Evolutionary conservation across 352 stramenopile genomes (phyloP).

Genomic region (Phytophthora sojae): DNA sequence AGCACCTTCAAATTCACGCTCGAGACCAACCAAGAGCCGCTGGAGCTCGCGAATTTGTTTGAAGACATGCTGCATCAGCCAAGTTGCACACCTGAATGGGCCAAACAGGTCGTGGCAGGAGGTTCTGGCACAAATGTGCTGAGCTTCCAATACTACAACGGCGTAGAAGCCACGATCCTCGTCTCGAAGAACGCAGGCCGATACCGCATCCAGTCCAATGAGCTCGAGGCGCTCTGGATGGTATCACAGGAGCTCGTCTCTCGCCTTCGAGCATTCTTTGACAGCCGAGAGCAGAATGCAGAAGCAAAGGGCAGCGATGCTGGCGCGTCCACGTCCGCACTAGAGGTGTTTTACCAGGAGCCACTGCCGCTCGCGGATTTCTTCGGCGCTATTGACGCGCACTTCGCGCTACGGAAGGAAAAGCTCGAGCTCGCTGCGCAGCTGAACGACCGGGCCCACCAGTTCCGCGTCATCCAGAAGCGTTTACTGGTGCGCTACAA

Average conservation of each 20-base stretch:
- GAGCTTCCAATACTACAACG: conserved; percentile 91
- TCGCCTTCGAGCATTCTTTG: conserved; percentile 65
- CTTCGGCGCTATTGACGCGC: conserved; percentile 88
- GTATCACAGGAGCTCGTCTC: conserved; percentile 80
- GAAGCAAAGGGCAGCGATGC: conserved; percentile 25
- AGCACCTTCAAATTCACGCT: conserved; percentile 91
- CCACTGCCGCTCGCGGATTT: conserved; percentile 87
- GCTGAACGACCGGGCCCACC: conserved; percentile 87
- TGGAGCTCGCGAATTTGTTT: conserved; percentile 80
- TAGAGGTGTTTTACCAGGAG: conserved; percentile 86
- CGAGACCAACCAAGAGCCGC: conserved; percentile 85
- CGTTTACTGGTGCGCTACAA: conserved; percentile 91
- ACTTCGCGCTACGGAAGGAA: conserved; percentile 78
- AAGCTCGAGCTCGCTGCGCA: conserved; percentile 67
- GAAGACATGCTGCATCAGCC: conserved; percentile 90
- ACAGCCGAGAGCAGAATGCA: conserved; percentile 18
- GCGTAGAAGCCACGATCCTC: conserved; percentile 84
- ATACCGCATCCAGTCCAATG: conserved; percentile 89
- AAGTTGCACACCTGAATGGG: conserved; percentile 70
- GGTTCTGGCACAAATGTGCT: conserved; percentile 79
- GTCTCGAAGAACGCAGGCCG: conserved; percentile 91
- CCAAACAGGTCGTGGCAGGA: conserved; percentile 60
- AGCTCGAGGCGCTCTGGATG: conserved; percentile 84
- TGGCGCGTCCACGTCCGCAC: conserved; percentile 20
- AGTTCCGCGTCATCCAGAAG: conserved; percentile 93